Evolutionary conservation across 495 filamentous ascomycete genomes (phyloP).

Genomic region (Neurospora discreta): DNA sequence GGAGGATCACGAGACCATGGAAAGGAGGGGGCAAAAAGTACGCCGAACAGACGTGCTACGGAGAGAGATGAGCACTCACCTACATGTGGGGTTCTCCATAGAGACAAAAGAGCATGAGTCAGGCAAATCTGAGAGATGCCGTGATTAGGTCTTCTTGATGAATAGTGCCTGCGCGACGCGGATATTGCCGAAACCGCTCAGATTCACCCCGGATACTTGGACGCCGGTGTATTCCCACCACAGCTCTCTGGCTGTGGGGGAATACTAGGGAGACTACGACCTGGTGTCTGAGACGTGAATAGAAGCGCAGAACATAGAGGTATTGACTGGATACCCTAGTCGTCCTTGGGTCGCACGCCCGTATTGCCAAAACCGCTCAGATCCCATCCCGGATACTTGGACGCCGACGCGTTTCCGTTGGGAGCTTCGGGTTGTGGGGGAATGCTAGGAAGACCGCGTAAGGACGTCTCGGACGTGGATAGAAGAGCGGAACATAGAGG

Average conservation of each 20-base stretch:
- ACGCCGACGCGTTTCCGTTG: background rate
- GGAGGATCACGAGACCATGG: background rate
- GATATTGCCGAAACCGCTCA: conserved; percentile 25
- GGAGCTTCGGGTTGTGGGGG: conserved; percentile 13
- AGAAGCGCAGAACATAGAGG: background rate
- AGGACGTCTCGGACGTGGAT: background rate
- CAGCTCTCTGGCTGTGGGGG: conserved; percentile 12
- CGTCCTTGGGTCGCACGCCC: conserved; percentile 16
- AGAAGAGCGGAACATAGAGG: background rate
- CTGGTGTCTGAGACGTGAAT: background rate
- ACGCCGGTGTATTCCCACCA: background rate
- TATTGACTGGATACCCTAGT: background rate
- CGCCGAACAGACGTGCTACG: background rate
- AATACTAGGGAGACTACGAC: conserved; percentile 14
- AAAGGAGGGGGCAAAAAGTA: background rate
- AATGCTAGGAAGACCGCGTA: conserved; percentile 15
- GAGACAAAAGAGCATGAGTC: too few relatives aligned
- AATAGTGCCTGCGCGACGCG: too few relatives aligned
- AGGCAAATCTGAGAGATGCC: too few relatives aligned
- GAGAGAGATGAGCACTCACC: background rate
- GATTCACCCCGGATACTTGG: conserved; percentile 24
- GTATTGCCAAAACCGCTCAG: conserved; percentile 25
- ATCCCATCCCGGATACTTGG: conserved; percentile 25
- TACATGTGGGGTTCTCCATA: background rate
- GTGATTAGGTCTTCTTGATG: too few relatives aligned